phyloP scores from a whole-genome alignment of 805 yeast genomes.

The Pichia membranifaciens region DNA sequence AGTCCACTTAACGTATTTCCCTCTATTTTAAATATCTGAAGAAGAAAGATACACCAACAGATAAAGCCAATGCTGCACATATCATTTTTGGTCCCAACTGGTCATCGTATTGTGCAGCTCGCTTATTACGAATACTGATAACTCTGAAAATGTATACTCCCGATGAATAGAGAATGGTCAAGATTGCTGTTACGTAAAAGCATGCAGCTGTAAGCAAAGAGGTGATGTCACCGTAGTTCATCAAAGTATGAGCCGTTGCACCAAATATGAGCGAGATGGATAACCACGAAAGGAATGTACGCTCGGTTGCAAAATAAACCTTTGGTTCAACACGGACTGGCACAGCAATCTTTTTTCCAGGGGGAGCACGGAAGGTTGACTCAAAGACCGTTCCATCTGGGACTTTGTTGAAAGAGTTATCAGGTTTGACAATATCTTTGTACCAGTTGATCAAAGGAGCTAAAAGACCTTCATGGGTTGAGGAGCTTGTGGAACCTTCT shows the following conservation, averaged over 20 bases:
- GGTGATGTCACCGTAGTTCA: conserved; percentile 74
- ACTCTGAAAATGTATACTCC: conserved; percentile 78
- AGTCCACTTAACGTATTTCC: no score
- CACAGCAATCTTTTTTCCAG: conserved; percentile 82
- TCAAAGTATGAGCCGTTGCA: conserved; percentile 80
- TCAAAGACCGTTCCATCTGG: conserved; percentile 60
- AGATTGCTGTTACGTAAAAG: conserved; percentile 74
- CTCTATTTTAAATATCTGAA: conserved; percentile 39
- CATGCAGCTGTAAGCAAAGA: conserved; percentile 81
- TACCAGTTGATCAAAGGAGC: conserved; percentile 16
- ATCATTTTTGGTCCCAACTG: conserved; percentile 79
- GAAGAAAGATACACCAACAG: conserved; percentile 57
- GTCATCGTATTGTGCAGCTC: conserved; percentile 82
- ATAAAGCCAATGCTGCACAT: conserved; percentile 65
- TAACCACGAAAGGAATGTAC: conserved; percentile 91
- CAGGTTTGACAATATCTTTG: conserved; percentile 25
- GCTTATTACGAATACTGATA: conserved; percentile 71
- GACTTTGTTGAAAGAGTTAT: conserved; percentile 50
- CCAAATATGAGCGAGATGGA: conserved; percentile 85
- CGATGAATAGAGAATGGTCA: conserved; percentile 67
- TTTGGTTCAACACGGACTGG: conserved; percentile 98
- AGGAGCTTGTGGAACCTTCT: conserved; percentile 19
- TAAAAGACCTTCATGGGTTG: conserved; percentile 13
- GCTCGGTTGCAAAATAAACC: conserved; percentile 97
- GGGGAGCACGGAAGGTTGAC: conserved; percentile 61